A percentile compares a stretch with the other conserved stretches of the same genome.
Evolutionary conservation across 257 asterid genomes (phyloP).

Genomic region (Jacaranda copaia): DNA sequence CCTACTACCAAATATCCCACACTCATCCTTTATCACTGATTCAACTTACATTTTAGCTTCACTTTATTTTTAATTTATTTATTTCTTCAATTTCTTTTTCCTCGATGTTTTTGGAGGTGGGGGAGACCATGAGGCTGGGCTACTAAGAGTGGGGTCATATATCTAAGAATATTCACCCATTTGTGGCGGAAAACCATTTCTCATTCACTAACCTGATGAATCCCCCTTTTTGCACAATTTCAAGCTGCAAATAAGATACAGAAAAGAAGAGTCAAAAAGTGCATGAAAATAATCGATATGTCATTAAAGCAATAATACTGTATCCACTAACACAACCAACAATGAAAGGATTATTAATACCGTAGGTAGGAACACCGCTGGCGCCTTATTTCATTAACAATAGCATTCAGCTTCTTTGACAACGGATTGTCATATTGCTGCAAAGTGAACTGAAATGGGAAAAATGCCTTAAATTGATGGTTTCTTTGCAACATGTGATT

Average conservation of each 20-base stretch:
- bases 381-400: conserved; percentile 92
- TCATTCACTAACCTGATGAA: conserved; percentile 44
- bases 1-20: background rate
- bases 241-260: conserved; percentile 35
- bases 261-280: conserved; percentile 10
- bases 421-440: conserved; percentile 82
- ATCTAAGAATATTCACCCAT: background rate
- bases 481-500: background rate
- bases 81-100: background rate
- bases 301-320: background rate
- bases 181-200: background rate
- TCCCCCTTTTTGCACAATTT: conserved; percentile 50
- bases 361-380: conserved; percentile 53
- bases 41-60: background rate
- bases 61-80: background rate
- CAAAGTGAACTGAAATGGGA: conserved; percentile 69
- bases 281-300: background rate
- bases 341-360: conserved; percentile 31
- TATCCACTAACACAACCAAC: conserved; percentile 4
- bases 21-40: background rate
- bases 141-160: background rate
- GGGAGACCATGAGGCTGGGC: background rate
- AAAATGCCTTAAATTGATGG: conserved; percentile 20
- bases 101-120: background rate
- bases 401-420: conserved; percentile 89